Evolutionary conservation across 2,329 filamentous ascomycete genomes (phyloP).

Genomic region (Lachnellula cervina): DNA sequence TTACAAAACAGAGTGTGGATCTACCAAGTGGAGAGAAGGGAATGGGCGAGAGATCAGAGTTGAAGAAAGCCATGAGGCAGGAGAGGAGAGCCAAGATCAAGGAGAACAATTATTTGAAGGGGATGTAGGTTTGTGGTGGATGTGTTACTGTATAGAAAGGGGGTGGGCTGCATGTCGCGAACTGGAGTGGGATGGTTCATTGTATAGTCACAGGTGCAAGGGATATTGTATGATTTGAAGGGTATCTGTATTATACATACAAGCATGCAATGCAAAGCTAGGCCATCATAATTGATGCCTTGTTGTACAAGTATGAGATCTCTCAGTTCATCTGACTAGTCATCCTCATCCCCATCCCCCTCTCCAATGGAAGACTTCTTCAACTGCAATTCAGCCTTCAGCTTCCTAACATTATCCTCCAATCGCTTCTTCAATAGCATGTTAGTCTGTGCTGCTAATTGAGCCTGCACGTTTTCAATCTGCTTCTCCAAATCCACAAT

Average conservation of each 20-base stretch:
- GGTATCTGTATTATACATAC: conserved; percentile 2
- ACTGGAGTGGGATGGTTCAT: not conserved
- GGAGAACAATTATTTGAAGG: conserved; percentile 80
- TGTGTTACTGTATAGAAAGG: not conserved
- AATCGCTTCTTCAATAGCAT: conserved; percentile 45
- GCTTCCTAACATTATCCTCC: conserved; percentile 42
- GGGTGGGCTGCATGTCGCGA: not conserved
- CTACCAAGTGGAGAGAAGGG: conserved; percentile 44
- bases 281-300: not conserved
- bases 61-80: conserved; percentile 67
- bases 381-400: conserved; percentile 49
- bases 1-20: conserved; percentile 76
- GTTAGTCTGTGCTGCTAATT: conserved; percentile 41
- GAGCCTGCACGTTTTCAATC: conserved; percentile 39
- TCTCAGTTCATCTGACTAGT: conserved; percentile 12
- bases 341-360: conserved; percentile 29
- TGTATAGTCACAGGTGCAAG: not conserved
- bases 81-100: conserved; percentile 74
- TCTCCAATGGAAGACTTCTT: conserved; percentile 42
- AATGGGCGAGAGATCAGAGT: conserved; percentile 49
- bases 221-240: not conserved
- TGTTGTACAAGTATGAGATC: not conserved
- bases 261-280: not conserved
- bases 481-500: conserved; percentile 50
- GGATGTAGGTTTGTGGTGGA: conserved; percentile 46